Conservation (phyloP, 176 grass and related monocot species). For the Oropetium thomaeum region DNA sequence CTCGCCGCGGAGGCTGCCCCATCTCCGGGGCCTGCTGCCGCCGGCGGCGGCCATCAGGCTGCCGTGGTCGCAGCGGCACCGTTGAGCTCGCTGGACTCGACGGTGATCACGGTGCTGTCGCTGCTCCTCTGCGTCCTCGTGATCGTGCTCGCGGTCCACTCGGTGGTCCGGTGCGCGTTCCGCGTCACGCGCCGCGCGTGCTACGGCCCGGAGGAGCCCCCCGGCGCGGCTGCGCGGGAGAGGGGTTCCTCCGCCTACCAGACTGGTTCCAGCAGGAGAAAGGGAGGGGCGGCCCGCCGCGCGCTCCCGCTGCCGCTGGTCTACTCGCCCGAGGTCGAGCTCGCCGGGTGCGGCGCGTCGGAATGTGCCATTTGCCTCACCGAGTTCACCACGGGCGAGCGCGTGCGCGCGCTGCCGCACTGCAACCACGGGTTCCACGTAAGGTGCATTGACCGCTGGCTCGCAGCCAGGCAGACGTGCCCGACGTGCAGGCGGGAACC, state of each 20-base stretch:
- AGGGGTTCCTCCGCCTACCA: neutral
- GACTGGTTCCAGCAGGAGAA: neutral
- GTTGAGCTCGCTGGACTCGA: slow-evolving; percentile 51
- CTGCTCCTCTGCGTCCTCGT: slow-evolving; percentile 61
- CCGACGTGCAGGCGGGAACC: slow-evolving; percentile 82
- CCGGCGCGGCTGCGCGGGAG: neutral
- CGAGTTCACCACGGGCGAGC: slow-evolving; percentile 79
- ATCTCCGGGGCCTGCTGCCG: slow-evolving; percentile 8
- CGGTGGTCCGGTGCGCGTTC: slow-evolving; percentile 48
- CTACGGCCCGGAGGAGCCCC: slow-evolving; percentile 25
- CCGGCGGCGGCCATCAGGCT: neutral
- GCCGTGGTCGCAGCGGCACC: neutral
- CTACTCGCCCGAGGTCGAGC: slow-evolving; percentile 41
- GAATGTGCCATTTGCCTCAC: slow-evolving; percentile 95
- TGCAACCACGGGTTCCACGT: slow-evolving; percentile 93
- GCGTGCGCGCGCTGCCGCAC: slow-evolving; percentile 62
- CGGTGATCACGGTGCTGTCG: slow-evolving; percentile 60
- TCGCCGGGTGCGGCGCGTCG: slow-evolving; percentile 48
- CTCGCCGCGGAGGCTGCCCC: neutral
- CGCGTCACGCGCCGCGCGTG: slow-evolving; percentile 45
- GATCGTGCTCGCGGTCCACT: slow-evolving; percentile 43
- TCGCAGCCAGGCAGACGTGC: slow-evolving; percentile 63
- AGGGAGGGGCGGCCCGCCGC: slow-evolving; percentile 10
- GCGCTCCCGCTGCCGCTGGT: slow-evolving; percentile 24
- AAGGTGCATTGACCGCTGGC: slow-evolving; percentile 81